Evolutionary conservation across 805 yeast genomes (phyloP).

Genomic region (Sugiyamaella boreocaroliniensis): DNA sequence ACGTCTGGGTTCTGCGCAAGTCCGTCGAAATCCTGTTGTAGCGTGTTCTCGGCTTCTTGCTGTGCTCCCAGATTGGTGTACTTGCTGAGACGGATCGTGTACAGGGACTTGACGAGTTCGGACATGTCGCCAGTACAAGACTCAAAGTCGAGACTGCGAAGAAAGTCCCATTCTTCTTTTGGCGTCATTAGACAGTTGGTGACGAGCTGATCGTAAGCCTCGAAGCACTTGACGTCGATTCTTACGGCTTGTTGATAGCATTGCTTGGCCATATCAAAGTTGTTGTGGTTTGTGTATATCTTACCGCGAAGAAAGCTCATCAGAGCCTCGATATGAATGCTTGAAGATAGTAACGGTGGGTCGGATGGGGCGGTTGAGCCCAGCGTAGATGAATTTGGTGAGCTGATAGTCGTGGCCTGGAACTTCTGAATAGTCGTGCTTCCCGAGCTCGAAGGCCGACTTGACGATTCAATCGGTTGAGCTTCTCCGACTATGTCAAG

Average conservation of each 20-base stretch:
- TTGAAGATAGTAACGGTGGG: slow-evolving; percentile 27
- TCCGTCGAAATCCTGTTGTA: slow-evolving; percentile 62
- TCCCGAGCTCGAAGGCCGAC: not conserved
- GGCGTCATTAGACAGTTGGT: slow-evolving; percentile 72
- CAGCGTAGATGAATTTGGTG: not conserved
- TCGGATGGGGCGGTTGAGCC: not conserved
- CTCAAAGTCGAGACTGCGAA: slow-evolving; percentile 57
- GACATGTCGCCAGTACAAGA: slow-evolving; percentile 51
- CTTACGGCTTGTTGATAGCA: slow-evolving; percentile 79
- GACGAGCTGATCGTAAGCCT: slow-evolving; percentile 78
- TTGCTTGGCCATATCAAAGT: slow-evolving; percentile 78
- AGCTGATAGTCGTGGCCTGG: not conserved
- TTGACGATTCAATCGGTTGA: not conserved
- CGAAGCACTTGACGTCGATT: slow-evolving; percentile 87
- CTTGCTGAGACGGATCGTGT: slow-evolving; percentile 70
- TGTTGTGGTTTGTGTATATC: slow-evolving; percentile 74
- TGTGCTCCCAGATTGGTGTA: slow-evolving; percentile 50
- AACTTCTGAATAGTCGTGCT: not conserved
- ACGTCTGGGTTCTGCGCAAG: slow-evolving; percentile 66
- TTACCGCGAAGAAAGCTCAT: slow-evolving; percentile 80
- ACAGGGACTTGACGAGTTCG: slow-evolving; percentile 69
- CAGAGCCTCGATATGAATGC: slow-evolving; percentile 79
- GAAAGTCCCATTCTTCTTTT: slow-evolving; percentile 77
- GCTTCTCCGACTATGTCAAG: slow-evolving; percentile 75
- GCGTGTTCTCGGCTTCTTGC: slow-evolving; percentile 57